These are phyloP conservation scores for Schwanniomyces yamadae DNA, from an alignment of 805 yeast genomes.

Conservation along the genomic window DNA sequence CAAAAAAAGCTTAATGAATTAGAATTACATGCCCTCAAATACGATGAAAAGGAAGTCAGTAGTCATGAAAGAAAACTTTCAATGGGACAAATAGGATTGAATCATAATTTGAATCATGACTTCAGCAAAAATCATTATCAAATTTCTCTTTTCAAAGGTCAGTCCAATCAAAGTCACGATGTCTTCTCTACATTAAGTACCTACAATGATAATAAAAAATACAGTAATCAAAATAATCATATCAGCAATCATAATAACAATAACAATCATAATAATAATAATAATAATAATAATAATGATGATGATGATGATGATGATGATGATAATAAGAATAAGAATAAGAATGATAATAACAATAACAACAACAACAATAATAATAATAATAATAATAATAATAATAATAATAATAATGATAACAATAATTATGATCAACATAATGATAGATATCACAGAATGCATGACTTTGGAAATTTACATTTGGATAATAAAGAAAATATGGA, in stretches of 20 bases:
- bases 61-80: conserved; percentile 2
- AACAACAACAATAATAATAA: not conserved
- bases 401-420: no score
- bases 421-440: no score
- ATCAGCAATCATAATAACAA: not conserved
- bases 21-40: conserved; percentile 9
- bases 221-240: no score
- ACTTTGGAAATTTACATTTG: not conserved
- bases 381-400: no score
- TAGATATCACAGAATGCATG: no score
- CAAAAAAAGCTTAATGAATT: conserved; percentile 19
- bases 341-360: no score
- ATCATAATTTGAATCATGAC: not conserved
- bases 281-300: no score
- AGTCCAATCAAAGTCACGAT: not conserved
- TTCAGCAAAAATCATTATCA: not conserved
- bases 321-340: no score
- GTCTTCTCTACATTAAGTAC: not conserved
- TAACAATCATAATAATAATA: no score
- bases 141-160: not conserved
- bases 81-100: not conserved
- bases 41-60: conserved; percentile 7
- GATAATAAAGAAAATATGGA: conserved; percentile 5
- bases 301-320: no score
- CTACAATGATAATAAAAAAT: not conserved